Conservation (phyloP, 148 eudicot species). For the Chenopodium berlandieri region DNA sequence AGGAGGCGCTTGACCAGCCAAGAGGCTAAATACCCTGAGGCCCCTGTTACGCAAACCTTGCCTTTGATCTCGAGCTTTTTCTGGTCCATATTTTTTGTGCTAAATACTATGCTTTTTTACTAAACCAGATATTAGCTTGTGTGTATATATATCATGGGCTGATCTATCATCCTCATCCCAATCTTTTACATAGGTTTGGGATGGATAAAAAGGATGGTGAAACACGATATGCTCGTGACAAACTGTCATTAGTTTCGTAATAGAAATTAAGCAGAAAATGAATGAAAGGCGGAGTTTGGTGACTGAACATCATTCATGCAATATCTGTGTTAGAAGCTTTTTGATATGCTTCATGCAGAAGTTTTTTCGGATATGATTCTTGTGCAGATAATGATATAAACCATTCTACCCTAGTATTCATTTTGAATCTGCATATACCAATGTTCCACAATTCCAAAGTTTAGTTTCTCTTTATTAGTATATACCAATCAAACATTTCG, state of each 20-base stretch:
- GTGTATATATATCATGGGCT: constrained; percentile 18
- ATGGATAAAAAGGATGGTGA: constrained; percentile 22
- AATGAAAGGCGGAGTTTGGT: background rate
- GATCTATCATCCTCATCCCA: background rate
- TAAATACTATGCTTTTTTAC: background rate
- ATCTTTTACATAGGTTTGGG: background rate
- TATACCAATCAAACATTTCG: no score
- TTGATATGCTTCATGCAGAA: background rate
- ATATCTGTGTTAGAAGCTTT: background rate
- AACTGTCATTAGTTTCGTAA: background rate
- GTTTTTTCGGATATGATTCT: background rate
- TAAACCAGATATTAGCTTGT: background rate
- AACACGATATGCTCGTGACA: constrained; percentile 19
- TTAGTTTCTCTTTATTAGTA: background rate
- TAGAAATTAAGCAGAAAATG: background rate
- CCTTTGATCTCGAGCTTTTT: constrained; percentile 31
- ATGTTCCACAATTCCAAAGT: background rate
- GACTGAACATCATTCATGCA: background rate
- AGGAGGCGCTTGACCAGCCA: constrained; percentile 86
- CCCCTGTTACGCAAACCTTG: constrained; percentile 92
- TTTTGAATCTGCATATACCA: background rate
- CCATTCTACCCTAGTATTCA: background rate
- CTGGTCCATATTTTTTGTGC: constrained; percentile 29
- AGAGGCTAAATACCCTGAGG: constrained; percentile 86
- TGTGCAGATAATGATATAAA: background rate